Evolutionary conservation across 305 asterid genomes (phyloP).

Genomic region (Fraxinus ornus): DNA sequence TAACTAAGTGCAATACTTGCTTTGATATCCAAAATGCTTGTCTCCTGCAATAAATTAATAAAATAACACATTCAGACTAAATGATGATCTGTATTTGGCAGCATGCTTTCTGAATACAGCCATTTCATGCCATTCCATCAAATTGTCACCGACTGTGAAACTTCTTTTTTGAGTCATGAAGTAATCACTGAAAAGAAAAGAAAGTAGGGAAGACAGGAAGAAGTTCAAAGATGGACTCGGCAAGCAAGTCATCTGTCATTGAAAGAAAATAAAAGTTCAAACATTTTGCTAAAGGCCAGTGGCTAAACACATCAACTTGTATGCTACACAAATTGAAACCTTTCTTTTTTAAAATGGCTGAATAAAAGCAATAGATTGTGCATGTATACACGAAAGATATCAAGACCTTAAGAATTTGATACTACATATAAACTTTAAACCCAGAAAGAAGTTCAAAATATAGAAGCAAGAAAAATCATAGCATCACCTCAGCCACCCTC

Average conservation of each 20-base stretch:
- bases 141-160: neutral
- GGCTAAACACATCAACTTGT: neutral
- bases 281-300: neutral
- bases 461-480: slow-evolving; percentile 17
- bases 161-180: neutral
- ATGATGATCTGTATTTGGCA: slow-evolving; percentile 12
- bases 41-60: slow-evolving; percentile 50
- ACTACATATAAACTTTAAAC: slow-evolving; percentile 11
- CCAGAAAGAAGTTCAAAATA: slow-evolving; percentile 5
- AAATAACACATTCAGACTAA: neutral
- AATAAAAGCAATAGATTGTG: neutral
- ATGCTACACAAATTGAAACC: slow-evolving; percentile 10
- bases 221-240: neutral
- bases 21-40: slow-evolving; percentile 95
- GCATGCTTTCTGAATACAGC: neutral
- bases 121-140: neutral
- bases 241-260: neutral
- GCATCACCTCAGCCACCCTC: slow-evolving; percentile 92
- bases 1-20: slow-evolving; percentile 82
- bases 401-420: neutral
- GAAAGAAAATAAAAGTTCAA: neutral
- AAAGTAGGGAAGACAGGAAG: neutral
- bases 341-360: neutral
- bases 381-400: neutral
- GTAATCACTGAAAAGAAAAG: neutral